phyloP scores from a whole-genome alignment of 441 rosid genomes.

The Euphorbia schlechtendalii region DNA sequence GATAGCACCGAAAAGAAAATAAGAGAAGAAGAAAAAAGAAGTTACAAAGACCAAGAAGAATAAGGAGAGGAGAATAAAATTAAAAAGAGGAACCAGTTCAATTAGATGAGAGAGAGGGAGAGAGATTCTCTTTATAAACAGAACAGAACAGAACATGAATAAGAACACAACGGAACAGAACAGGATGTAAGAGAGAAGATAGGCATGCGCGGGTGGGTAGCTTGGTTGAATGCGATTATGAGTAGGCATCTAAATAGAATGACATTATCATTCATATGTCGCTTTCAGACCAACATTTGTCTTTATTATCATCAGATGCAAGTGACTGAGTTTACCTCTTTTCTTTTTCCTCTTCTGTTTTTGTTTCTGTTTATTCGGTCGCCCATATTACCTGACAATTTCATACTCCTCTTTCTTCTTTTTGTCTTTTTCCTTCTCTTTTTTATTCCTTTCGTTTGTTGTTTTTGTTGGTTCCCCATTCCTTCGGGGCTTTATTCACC shows the following conservation, averaged over 20 bases:
- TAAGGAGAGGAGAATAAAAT: not conserved
- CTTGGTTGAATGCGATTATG: no score
- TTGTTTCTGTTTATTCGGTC: conserved; percentile 19
- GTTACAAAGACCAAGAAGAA: no score
- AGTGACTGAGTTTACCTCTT: no score
- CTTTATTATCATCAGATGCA: not conserved
- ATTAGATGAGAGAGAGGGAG: not conserved
- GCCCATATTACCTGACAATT: conserved; percentile 20
- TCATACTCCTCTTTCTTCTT: not conserved
- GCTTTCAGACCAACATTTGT: conserved; percentile 17
- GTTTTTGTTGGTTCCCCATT: not conserved
- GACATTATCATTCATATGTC: conserved; percentile 23
- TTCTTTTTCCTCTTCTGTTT: not conserved
- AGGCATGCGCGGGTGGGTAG: conserved; percentile 14
- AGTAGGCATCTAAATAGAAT: conserved; percentile 25
- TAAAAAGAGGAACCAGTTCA: not conserved
- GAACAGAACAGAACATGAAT: not conserved
- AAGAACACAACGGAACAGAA: not conserved
- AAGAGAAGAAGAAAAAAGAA: no score
- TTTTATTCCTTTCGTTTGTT: not conserved
- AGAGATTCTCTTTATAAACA: not conserved
- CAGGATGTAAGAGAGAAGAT: no score
- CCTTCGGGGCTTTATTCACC: not conserved
- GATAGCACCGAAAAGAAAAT: no score
- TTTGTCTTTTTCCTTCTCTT: conserved; percentile 7